phyloP scores from a whole-genome alignment of 306 rosid genomes.

The Elaeagnus macrophylla region DNA sequence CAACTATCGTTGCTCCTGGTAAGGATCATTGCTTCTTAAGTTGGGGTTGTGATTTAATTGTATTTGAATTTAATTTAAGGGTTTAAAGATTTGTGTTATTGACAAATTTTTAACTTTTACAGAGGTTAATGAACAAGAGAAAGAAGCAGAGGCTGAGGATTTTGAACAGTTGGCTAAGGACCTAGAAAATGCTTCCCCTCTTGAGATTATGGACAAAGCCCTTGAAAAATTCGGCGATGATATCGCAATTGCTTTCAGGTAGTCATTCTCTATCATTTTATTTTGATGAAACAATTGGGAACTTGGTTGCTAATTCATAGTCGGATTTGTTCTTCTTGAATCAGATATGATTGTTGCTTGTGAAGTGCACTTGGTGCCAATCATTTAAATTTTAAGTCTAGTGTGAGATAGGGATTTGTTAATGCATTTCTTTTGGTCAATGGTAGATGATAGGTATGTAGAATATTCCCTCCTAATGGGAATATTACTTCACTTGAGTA shows the following conservation, averaged over 20 bases:
- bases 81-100: neutral
- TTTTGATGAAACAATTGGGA: neutral
- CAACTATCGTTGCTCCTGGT: slow-evolving; percentile 45
- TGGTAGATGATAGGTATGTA: too few species aligned
- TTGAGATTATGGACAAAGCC: slow-evolving; percentile 64
- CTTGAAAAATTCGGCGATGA: slow-evolving; percentile 64
- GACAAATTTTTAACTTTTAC: slow-evolving; percentile 18
- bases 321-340: neutral
- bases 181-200: slow-evolving; percentile 71
- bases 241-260: slow-evolving; percentile 92
- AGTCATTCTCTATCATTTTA: neutral
- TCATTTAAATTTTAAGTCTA: too few species aligned
- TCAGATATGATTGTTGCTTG: neutral
- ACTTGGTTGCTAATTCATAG: too few species aligned
- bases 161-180: slow-evolving; percentile 34
- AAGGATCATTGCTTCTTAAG: neutral
- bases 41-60: neutral
- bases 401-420: too few species aligned
- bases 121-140: slow-evolving; percentile 57
- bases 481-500: too few species aligned
- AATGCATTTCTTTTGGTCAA: too few species aligned
- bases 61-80: neutral
- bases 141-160: slow-evolving; percentile 34
- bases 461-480: too few species aligned
- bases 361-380: too few species aligned